phyloP scores from a whole-genome alignment of 179 eudicot genomes.

The Carnegiea gigantea region DNA sequence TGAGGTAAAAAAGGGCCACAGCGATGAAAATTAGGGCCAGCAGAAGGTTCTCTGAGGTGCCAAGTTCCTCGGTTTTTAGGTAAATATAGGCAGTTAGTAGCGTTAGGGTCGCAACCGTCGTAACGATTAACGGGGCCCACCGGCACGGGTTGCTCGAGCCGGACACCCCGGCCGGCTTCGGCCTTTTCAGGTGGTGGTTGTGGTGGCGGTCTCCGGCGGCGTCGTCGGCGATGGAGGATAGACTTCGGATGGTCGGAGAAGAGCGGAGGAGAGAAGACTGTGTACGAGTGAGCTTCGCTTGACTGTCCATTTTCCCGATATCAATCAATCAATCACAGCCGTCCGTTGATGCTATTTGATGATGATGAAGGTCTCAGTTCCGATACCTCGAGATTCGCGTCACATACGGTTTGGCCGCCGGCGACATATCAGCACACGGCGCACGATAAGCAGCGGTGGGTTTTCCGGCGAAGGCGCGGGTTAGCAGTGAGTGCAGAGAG shows the following conservation, averaged over 20 bases:
- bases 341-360: neutral
- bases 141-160: slow-evolving; percentile 19
- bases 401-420: slow-evolving; percentile 21
- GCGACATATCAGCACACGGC: slow-evolving; percentile 36
- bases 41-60: slow-evolving; percentile 62
- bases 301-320: slow-evolving; percentile 47
- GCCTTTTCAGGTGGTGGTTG: slow-evolving; percentile 4
- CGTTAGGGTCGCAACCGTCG: slow-evolving; percentile 26
- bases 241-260: slow-evolving; percentile 78
- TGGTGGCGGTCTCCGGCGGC: neutral
- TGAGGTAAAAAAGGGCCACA: slow-evolving; percentile 44
- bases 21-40: slow-evolving; percentile 53
- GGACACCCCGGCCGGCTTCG: neutral
- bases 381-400: slow-evolving; percentile 34
- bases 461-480: neutral
- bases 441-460: slow-evolving; percentile 23
- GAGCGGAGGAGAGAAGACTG: slow-evolving; percentile 86
- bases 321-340: neutral
- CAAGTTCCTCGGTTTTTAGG: slow-evolving; percentile 36
- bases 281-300: slow-evolving; percentile 63
- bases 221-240: slow-evolving; percentile 53
- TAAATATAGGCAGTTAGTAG: slow-evolving; percentile 36
- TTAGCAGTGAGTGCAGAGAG: slow-evolving; percentile 4
- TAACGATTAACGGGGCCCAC: slow-evolving; percentile 4
- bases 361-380: neutral